Evolutionary conservation across 2,329 filamentous ascomycete genomes (phyloP).

Genomic region (Chrysosporium keratinophilum): DNA sequence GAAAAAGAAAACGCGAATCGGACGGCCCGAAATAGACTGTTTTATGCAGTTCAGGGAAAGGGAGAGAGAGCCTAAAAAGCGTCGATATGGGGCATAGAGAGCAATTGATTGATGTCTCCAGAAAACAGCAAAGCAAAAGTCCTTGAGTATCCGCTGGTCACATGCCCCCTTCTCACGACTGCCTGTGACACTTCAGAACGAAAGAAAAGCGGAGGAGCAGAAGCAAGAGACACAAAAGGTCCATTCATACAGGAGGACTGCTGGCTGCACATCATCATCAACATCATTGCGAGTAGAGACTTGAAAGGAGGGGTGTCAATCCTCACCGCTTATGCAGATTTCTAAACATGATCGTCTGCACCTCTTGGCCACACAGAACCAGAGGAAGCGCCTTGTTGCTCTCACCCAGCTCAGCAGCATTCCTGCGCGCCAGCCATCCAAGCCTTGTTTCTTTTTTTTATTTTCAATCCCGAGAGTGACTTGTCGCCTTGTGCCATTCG

Average conservation of each 20-base stretch:
- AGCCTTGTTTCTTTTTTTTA: neutral
- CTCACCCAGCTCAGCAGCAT: neutral
- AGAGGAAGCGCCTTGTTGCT: neutral
- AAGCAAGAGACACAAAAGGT: neutral
- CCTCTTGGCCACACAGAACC: slow-evolving; percentile 5
- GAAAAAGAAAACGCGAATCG: too few relatives aligned
- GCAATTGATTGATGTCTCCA: neutral
- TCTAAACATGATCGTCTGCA: slow-evolving; percentile 10
- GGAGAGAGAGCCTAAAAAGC: neutral
- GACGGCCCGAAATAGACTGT: neutral
- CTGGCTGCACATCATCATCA: slow-evolving; percentile 5
- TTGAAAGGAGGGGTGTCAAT: slow-evolving; percentile 5
- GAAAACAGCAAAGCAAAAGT: neutral
- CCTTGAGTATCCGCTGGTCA: neutral
- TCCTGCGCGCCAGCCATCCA: slow-evolving; percentile 2
- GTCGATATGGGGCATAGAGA: neutral
- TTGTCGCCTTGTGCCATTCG: too few relatives aligned
- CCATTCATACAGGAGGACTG: neutral
- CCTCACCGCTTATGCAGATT: slow-evolving; percentile 8
- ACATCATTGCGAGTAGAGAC: neutral
- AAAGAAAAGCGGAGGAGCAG: neutral
- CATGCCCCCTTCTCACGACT: neutral
- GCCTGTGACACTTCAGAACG: neutral
- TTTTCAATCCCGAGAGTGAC: too few relatives aligned
- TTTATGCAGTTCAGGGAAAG: neutral